phyloP scores from a whole-genome alignment of 1,139 yeast genomes.

The Wickerhamomyces sp. region DNA sequence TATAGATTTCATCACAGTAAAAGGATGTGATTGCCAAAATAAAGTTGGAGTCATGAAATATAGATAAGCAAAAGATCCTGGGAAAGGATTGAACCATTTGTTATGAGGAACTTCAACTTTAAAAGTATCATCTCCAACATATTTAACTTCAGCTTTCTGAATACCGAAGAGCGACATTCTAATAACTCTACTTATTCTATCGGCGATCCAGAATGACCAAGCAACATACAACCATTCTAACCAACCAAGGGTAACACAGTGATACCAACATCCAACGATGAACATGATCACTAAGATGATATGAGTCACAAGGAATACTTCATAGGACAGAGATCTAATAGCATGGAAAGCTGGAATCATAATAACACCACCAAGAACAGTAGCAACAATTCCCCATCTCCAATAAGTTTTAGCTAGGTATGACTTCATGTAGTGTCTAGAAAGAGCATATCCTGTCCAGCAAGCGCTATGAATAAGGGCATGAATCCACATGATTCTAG shows the following conservation, averaged over 20 bases:
- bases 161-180: slow-evolving; percentile 27
- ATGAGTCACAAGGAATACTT: slow-evolving; percentile 51
- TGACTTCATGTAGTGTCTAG: slow-evolving; percentile 2
- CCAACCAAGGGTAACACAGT: slow-evolving; percentile 41
- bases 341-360: slow-evolving; percentile 37
- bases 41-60: slow-evolving; percentile 39
- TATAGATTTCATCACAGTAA: slow-evolving; percentile 32
- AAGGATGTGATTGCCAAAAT: slow-evolving; percentile 55
- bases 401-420: slow-evolving; percentile 7
- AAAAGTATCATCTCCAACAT: slow-evolving; percentile 40
- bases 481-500: slow-evolving; percentile 36
- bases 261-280: slow-evolving; percentile 53
- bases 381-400: slow-evolving; percentile 46
- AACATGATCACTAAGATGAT: slow-evolving; percentile 46
- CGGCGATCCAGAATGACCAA: slow-evolving; percentile 29
- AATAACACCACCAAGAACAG: slow-evolving; percentile 35
- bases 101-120: slow-evolving; percentile 28
- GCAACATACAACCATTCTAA: slow-evolving; percentile 33
- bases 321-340: slow-evolving; percentile 51
- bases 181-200: slow-evolving; percentile 24
- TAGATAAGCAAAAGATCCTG: slow-evolving; percentile 30
- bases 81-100: slow-evolving; percentile 33
- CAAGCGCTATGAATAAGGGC: slow-evolving; percentile 42
- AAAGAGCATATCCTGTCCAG: slow-evolving; percentile 30
- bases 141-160: slow-evolving; percentile 35